A percentile compares a stretch with the other conserved stretches of the same genome.
These are phyloP conservation scores for Vitis vinifera DNA, from an alignment of 164 flowering plant species.

Conservation along the genomic window DNA sequence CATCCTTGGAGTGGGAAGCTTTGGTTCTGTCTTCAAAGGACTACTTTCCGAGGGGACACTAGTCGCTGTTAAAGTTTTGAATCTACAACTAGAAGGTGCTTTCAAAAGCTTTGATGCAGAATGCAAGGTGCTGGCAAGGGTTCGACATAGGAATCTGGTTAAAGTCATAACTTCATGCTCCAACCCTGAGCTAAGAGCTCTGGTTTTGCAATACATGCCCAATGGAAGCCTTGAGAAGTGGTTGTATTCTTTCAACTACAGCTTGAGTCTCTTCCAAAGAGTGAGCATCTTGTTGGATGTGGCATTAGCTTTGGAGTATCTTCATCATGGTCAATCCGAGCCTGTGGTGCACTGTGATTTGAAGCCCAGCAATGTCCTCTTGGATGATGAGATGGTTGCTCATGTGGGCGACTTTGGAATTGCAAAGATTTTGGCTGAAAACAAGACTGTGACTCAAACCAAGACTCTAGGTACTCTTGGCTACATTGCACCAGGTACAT, in stretches of 20 bases:
- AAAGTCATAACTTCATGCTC: not conserved
- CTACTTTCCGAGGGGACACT: not conserved
- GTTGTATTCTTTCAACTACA: not conserved
- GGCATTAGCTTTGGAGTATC: slow-evolving; percentile 13
- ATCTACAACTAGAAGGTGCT: not conserved
- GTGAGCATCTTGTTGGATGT: not conserved
- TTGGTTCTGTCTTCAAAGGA: slow-evolving; percentile 1
- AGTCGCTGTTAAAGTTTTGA: not conserved
- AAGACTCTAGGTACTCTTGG: slow-evolving; percentile 4
- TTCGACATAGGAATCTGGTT: slow-evolving; percentile 5
- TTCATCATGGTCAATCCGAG: slow-evolving; percentile 16
- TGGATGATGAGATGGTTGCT: slow-evolving; percentile 17
- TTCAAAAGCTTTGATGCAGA: not conserved
- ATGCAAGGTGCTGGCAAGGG: not conserved
- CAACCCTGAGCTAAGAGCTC: not conserved
- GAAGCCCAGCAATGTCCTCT: slow-evolving; percentile 18
- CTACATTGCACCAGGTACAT: slow-evolving; percentile 22
- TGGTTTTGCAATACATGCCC: not conserved
- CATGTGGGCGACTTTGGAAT: slow-evolving; percentile 21
- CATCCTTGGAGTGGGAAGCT: slow-evolving; percentile 1
- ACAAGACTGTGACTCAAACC: not conserved
- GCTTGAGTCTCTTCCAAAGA: not conserved
- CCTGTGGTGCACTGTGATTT: slow-evolving; percentile 26
- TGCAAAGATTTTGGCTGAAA: slow-evolving; percentile 11
- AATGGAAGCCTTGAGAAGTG: slow-evolving; percentile 3